Conservation (phyloP, 2,329 filamentous ascomycete genomes). For the Fusarium paranaense region DNA sequence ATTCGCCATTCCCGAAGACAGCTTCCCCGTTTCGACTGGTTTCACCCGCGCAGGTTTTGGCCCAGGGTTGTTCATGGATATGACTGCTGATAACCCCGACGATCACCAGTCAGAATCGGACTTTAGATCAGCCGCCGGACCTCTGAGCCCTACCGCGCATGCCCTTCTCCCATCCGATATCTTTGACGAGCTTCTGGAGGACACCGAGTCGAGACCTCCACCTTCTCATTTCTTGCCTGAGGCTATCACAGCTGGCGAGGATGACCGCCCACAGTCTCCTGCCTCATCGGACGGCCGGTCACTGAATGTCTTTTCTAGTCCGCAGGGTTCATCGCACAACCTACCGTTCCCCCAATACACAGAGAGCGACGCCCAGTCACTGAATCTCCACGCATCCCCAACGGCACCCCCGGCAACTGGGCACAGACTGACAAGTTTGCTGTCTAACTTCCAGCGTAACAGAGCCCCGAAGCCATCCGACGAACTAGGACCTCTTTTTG, state of each 20-base stretch:
- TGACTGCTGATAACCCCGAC: slow-evolving; percentile 53
- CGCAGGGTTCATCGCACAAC: slow-evolving; percentile 70
- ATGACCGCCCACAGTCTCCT: slow-evolving; percentile 70
- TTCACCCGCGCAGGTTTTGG: slow-evolving; percentile 65
- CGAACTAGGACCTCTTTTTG: slow-evolving; percentile 69
- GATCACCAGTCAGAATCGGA: slow-evolving; percentile 70
- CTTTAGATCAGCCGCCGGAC: slow-evolving; percentile 71
- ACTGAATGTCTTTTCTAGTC: slow-evolving; percentile 69
- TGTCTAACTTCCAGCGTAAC: slow-evolving; percentile 72
- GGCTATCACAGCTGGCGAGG: slow-evolving; percentile 45
- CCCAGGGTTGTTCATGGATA: slow-evolving; percentile 64
- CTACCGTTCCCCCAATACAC: slow-evolving; percentile 65
- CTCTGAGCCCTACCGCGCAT: slow-evolving; percentile 81
- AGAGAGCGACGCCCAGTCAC: slow-evolving; percentile 60
- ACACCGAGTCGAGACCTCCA: slow-evolving; percentile 63
- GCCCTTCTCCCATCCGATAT: slow-evolving; percentile 77
- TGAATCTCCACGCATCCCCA: slow-evolving; percentile 56
- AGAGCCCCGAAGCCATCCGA: slow-evolving; percentile 69
- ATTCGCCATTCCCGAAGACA: slow-evolving; percentile 54
- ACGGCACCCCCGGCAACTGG: slow-evolving; percentile 46
- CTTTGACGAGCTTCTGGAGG: slow-evolving; percentile 69
- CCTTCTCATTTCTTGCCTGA: slow-evolving; percentile 46
- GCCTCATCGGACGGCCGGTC: slow-evolving; percentile 67
- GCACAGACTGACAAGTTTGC: slow-evolving; percentile 60
- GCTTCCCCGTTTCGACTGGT: slow-evolving; percentile 64